Conservation (phyloP, 148 eudicot species). For the Chenopodium quinoa region DNA sequence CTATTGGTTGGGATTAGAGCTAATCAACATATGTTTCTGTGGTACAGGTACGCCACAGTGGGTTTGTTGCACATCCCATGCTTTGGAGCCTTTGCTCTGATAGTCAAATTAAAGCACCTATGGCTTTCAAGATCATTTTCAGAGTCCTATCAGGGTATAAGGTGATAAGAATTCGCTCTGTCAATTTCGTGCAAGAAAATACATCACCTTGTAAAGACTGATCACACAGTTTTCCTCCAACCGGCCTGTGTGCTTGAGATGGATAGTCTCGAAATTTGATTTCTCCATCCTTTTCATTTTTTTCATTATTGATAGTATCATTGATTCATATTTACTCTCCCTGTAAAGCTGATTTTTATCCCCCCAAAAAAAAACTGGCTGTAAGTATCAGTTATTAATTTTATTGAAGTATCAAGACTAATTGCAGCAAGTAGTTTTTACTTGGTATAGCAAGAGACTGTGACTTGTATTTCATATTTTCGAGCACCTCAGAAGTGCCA, state of each 20-base stretch:
- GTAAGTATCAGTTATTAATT: not conserved
- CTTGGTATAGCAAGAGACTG: not conserved
- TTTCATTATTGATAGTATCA: not conserved
- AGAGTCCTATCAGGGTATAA: slow-evolving; percentile 30
- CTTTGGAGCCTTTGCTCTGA: slow-evolving; percentile 46
- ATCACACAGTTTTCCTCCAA: not conserved
- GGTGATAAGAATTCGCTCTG: slow-evolving; percentile 17
- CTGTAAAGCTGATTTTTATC: not conserved
- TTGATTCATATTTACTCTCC: not conserved
- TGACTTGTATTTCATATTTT: not conserved
- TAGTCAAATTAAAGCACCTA: slow-evolving; percentile 47
- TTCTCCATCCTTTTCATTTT: slow-evolving; percentile 11
- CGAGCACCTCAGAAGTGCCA: not conserved
- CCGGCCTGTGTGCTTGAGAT: slow-evolving; percentile 7
- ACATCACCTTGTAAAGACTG: not conserved
- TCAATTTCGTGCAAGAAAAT: not conserved
- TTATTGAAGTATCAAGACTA: not conserved
- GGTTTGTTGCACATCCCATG: slow-evolving; percentile 64
- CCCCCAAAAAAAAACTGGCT: not conserved
- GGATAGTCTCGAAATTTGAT: not conserved
- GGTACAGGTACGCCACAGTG: slow-evolving; percentile 58
- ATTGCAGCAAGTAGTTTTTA: not conserved
- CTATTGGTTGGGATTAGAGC: not conserved
- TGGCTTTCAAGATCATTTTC: slow-evolving; percentile 48
- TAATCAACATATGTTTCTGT: slow-evolving; percentile 2